Evolutionary conservation across 345 rosid species (phyloP).

Genomic region (Clausena lansium): DNA sequence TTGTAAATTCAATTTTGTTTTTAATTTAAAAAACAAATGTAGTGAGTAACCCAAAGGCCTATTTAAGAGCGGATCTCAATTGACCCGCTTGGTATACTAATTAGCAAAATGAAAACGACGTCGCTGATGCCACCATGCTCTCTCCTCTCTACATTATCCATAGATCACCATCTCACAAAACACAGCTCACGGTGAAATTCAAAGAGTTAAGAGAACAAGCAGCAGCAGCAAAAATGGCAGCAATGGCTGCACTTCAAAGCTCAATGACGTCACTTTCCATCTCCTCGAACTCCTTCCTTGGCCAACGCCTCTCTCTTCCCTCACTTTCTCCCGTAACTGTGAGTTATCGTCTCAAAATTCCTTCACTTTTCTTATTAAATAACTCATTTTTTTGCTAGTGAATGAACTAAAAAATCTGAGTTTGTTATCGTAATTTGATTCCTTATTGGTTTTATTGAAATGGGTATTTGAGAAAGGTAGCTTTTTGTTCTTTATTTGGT

Average conservation of each 20-base stretch:
- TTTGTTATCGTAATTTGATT: neutral
- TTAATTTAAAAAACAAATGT: neutral
- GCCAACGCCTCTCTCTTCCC: conserved; percentile 57
- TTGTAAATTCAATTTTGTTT: neutral
- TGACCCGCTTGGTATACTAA: neutral
- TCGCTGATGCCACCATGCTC: neutral
- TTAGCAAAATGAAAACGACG: neutral
- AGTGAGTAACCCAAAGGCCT: neutral
- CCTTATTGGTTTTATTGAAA: neutral
- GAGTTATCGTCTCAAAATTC: conserved; percentile 15
- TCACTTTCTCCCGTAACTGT: conserved; percentile 44
- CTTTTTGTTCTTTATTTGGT: neutral
- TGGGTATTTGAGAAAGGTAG: conserved; percentile 20
- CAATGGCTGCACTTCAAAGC: conserved; percentile 77
- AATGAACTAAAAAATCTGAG: neutral
- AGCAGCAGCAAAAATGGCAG: conserved; percentile 45
- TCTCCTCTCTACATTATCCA: conserved; percentile 23
- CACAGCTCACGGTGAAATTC: conserved; percentile 6
- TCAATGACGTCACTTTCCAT: conserved; percentile 64
- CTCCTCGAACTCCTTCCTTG: conserved; percentile 59
- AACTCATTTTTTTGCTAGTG: neutral
- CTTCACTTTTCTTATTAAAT: neutral
- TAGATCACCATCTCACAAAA: conserved; percentile 12
- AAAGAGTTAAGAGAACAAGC: conserved; percentile 21
- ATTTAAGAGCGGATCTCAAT: neutral